Base-by-base conservation (phyloP, 805 yeast species). In the Metschnikowia proteae region DNA sequence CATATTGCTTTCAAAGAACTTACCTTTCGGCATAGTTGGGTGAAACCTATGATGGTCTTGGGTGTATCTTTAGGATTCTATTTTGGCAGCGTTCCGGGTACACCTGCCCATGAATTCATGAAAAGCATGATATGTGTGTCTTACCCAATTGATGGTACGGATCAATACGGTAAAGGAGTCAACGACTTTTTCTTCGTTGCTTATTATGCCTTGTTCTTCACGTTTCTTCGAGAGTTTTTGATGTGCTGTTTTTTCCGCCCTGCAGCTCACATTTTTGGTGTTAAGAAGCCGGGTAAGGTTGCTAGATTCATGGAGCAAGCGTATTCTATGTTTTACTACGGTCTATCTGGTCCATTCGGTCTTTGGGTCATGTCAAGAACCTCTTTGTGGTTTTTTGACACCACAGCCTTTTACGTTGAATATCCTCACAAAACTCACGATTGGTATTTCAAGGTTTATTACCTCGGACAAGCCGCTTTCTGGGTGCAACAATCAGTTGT, bases 401-500 rank as follows among this genome's bases (percentile, higher is more conserved):
- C 97, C 3, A 74, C 81, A 3, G 82, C 88, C 33, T 86, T 92
- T 74, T 94, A 89, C 67, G 76, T 65, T 51, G 71, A 79, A 26
- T 92, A 85, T 65, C 99, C 99, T 5, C 98, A 94, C 70, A 74
- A 79, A 51, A 75, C 84, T 31, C 87, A 86, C 61, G 84, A 79
- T 48, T 76, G 72, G 52, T 72, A 76, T 48, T 86, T 86, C 73
- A 94, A 94, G 71, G 66, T 82, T 10, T 94, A 86, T 64, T 94
- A 94, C 65, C 73, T 94, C 52, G 82, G 87, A 37, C 98, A 94
- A 71, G 97, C 98, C 5, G 86, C 97, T 4, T 94, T 89, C 68
- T 94, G 99, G 99, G 83, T 90, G 23, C 99, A 94, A 72, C 99
- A 94, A 70, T 84, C 95, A 1, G 82, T 87, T 36, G 86, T 94